Conservation (phyloP, 176 grass and related monocot genomes). For the Cocos nucifera region DNA sequence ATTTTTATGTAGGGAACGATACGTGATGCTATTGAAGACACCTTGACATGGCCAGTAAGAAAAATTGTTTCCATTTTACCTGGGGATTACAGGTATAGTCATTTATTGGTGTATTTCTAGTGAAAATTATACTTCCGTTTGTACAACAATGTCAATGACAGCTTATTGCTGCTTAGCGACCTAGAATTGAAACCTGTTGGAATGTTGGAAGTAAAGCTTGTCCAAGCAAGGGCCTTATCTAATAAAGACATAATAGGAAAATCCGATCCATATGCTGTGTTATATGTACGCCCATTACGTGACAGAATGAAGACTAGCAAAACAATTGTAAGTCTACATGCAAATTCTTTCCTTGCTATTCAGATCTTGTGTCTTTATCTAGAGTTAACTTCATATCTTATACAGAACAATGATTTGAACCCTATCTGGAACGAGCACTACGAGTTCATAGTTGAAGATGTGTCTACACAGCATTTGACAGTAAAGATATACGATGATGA, state of each 20-base stretch:
- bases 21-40: conserved; percentile 89
- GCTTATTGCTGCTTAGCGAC: conserved; percentile 46
- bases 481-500: conserved; percentile 89
- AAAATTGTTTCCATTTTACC: conserved; percentile 90
- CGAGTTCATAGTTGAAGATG: conserved; percentile 88
- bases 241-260: conserved; percentile 97
- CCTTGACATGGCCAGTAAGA: conserved; percentile 83
- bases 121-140: background rate
- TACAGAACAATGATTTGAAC: conserved; percentile 95
- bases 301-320: conserved; percentile 89
- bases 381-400: conserved; percentile 28
- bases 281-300: conserved; percentile 76
- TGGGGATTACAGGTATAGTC: conserved; percentile 77
- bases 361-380: conserved; percentile 2
- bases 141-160: conserved; percentile 14
- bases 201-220: conserved; percentile 90
- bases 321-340: conserved; percentile 69
- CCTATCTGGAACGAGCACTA: conserved; percentile 98
- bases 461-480: conserved; percentile 78
- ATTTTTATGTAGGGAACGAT: conserved; percentile 52
- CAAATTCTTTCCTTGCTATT: conserved; percentile 17
- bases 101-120: conserved; percentile 10
- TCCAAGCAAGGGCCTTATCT: conserved; percentile 77
- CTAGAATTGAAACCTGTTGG: conserved; percentile 90
- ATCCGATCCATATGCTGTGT: conserved; percentile 78